Base-by-base conservation (phyloP, 441 rosid genomes). In the Macaranga tanarius region DNA sequence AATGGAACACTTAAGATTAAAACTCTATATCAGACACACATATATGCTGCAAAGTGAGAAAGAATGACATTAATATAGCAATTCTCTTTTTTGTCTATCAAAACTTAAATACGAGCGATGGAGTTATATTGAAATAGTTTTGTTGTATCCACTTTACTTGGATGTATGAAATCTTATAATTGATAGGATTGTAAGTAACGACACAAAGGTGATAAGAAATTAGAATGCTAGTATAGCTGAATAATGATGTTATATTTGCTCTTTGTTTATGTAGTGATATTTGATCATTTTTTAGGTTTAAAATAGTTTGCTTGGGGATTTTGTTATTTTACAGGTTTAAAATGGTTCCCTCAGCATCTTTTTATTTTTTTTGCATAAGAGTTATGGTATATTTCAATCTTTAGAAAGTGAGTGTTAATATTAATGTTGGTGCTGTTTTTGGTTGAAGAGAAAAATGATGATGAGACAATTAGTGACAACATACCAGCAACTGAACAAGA, bases 401-500 rank as follows among this genome's bases (percentile, higher is more conserved):
- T 22, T 40, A 11, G 54, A 57, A 44, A 7, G 22, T n/a, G 4
- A 61, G 34, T 31, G 3, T 31, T 34, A 56, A 6, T 38, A 52
- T 57, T 56, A 42, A 13, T 50, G 4, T 64, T 23, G 62, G 22
- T 38, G 10, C 1, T 58, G 31, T 67, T 67, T 34, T 40, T 47
- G 22, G 73, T 76, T 76, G 89, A 79, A 74, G 86, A 79, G 68
- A 86, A 84, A 80, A 81, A 84, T 83, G 92, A 86, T 77, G 94
- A 85, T 57, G 97, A 91, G 80, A 85, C 85, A 34, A 79, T 85
- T 65, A 84, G 91, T 76, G 97, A 88, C 69, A 84, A 77, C 73
- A 88, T 83, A 79, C 79, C 75, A 10, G 69, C 83, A 67, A 76
- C 82, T 55, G 92, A 92, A 75, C 92, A 87, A 64, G 91, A 83